Evolutionary conservation across 495 filamentous ascomycete genomes (phyloP).

Genomic region (Penicilliopsis zonata): DNA sequence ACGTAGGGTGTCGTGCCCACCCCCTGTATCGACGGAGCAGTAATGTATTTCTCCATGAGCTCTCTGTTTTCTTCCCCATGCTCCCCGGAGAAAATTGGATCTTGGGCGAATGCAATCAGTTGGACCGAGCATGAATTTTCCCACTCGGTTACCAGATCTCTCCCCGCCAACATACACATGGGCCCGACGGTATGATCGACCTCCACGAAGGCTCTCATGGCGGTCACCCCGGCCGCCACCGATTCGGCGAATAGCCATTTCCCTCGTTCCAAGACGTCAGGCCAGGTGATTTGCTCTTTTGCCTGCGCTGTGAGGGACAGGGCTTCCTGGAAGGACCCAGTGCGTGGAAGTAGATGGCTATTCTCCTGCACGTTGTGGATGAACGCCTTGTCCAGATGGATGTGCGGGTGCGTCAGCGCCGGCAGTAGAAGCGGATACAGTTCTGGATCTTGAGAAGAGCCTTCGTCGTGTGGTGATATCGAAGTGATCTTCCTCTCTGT

Average conservation of each 20-base stretch:
- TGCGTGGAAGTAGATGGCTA: slow-evolving; percentile 42
- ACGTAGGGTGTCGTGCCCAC: slow-evolving; percentile 65
- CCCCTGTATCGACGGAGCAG: slow-evolving; percentile 36
- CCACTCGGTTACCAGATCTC: slow-evolving; percentile 46
- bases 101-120: slow-evolving; percentile 64
- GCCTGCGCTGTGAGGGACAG: slow-evolving; percentile 47
- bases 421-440: slow-evolving; percentile 27
- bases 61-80: slow-evolving; percentile 31
- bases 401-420: slow-evolving; percentile 59
- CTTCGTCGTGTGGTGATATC: slow-evolving; percentile 17
- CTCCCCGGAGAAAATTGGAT: slow-evolving; percentile 49
- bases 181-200: slow-evolving; percentile 49
- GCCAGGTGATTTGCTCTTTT: slow-evolving; percentile 45
- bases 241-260: slow-evolving; percentile 57
- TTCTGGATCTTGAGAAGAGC: slow-evolving; percentile 6
- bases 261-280: slow-evolving; percentile 51
- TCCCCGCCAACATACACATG: slow-evolving; percentile 46
- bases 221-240: slow-evolving; percentile 52
- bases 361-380: slow-evolving; percentile 47
- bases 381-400: slow-evolving; percentile 68
- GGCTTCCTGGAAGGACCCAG: slow-evolving; percentile 56
- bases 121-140: slow-evolving; percentile 45
- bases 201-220: slow-evolving; percentile 65
- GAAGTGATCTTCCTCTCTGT: slow-evolving; percentile 23
- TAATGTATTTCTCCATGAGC: slow-evolving; percentile 37